Evolutionary conservation across 345 rosid species (phyloP).

Genomic region (Melastoma malabathricum): DNA sequence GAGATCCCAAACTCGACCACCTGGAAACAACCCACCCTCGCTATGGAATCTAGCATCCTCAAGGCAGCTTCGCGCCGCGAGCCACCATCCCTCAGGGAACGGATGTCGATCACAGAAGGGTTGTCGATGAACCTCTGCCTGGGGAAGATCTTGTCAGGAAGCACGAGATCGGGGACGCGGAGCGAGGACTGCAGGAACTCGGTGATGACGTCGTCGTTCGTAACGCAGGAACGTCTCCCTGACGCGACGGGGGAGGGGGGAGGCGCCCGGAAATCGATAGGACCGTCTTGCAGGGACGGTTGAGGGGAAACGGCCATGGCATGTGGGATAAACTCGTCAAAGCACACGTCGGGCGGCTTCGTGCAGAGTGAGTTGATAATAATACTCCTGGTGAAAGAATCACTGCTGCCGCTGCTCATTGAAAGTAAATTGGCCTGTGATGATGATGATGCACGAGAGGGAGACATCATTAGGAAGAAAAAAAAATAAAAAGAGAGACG

Average conservation of each 20-base stretch:
- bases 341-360: too few species aligned
- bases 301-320: conserved; percentile 30
- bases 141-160: conserved; percentile 73
- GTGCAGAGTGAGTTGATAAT: too few species aligned
- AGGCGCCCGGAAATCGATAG: conserved; percentile 71
- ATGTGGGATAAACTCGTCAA: too few species aligned
- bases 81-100: conserved; percentile 13
- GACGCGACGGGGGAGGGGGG: conserved; percentile 71
- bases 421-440: too few species aligned
- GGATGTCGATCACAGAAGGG: conserved; percentile 51
- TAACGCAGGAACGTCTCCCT: conserved; percentile 64
- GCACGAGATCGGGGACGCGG: conserved; percentile 64
- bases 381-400: too few species aligned
- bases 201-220: conserved; percentile 60
- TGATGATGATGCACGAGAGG: not conserved
- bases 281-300: conserved; percentile 18
- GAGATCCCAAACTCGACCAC: conserved; percentile 55
- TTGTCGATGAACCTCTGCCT: conserved; percentile 44
- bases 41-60: conserved; percentile 35
- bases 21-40: conserved; percentile 70
- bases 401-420: too few species aligned
- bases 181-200: conserved; percentile 64
- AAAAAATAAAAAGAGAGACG: conserved; percentile 1
- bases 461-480: not conserved
- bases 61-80: conserved; percentile 15